These are phyloP conservation scores for Backusella tuberculispora DNA, from an alignment of 192 early-diverging fungal species.

Conservation along the genomic window DNA sequence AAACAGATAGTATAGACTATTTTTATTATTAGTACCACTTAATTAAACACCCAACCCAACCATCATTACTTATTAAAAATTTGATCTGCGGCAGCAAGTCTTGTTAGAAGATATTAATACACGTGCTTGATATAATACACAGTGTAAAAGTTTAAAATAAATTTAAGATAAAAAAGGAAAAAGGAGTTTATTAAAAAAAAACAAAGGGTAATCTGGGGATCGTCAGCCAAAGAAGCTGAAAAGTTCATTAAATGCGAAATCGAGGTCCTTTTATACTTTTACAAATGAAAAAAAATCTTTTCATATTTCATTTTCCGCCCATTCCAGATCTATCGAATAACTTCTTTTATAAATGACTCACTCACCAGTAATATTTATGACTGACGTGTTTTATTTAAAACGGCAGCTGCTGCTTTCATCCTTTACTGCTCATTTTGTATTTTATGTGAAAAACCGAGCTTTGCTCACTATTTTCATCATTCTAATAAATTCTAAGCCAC, in stretches of 20 bases:
- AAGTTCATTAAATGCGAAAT: conserved; percentile 24
- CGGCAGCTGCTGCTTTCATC: not conserved
- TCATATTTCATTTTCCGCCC: not conserved
- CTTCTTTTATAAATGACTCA: not conserved
- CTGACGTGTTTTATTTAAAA: not conserved
- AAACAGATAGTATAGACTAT: conserved; percentile 1
- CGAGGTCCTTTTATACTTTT: conserved; percentile 17
- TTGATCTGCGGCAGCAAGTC: conserved; percentile 15
- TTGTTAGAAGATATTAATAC: conserved; percentile 4
- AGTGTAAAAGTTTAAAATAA: conserved; percentile 7
- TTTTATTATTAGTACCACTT: conserved; percentile 12
- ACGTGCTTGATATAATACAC: conserved; percentile 5
- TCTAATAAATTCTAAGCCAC: not conserved
- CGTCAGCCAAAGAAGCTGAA: conserved; percentile 40
- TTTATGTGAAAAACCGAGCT: not conserved
- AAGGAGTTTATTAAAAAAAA: conserved; percentile 11
- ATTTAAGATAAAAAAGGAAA: not conserved
- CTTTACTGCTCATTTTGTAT: not conserved
- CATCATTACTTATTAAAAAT: conserved; percentile 12
- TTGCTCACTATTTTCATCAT: not conserved
- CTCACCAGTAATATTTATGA: not conserved
- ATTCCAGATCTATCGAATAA: not conserved
- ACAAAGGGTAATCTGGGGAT: conserved; percentile 19
- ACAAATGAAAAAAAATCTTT: conserved; percentile 5
- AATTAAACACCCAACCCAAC: not conserved